These are phyloP conservation scores for Dacryopinax spathularia DNA, from an alignment of 768 basidiomycete genomes.

Conservation along the genomic window DNA sequence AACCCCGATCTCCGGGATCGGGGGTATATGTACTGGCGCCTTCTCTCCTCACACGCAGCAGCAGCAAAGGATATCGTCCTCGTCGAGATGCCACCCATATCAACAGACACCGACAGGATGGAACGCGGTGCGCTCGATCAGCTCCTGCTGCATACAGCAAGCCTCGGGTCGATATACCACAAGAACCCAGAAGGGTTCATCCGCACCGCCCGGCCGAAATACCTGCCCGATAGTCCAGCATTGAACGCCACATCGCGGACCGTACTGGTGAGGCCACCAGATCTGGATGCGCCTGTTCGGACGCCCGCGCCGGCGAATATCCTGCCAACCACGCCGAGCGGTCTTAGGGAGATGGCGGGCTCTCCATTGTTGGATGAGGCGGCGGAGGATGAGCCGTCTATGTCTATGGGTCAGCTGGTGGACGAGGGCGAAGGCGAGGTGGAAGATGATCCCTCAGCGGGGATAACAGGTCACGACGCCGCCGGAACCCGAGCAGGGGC, in stretches of 20 bases:
- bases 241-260: slow-evolving; percentile 68
- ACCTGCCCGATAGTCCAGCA: slow-evolving; percentile 75
- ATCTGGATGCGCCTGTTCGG: slow-evolving; percentile 13
- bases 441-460: slow-evolving; percentile 20
- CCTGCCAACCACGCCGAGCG: slow-evolving; percentile 10
- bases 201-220: slow-evolving; percentile 70
- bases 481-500: not conserved
- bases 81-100: slow-evolving; percentile 86
- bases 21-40: slow-evolving; percentile 99
- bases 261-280: slow-evolving; percentile 48
- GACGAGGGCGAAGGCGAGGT: slow-evolving; percentile 31
- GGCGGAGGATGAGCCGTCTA: not conserved
- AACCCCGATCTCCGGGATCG: slow-evolving; percentile 95
- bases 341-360: not conserved
- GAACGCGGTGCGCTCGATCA: slow-evolving; percentile 93
- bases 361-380: not conserved
- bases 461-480: not conserved
- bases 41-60: slow-evolving; percentile 82
- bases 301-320: slow-evolving; percentile 20
- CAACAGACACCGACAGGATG: slow-evolving; percentile 96
- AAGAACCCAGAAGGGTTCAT: slow-evolving; percentile 98
- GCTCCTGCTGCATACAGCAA: slow-evolving; percentile 82
- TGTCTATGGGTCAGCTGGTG: not conserved
- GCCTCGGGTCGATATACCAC: slow-evolving; percentile 90
- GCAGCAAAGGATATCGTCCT: slow-evolving; percentile 83